Evolutionary conservation across 2,329 filamentous ascomycete genomes (phyloP), one percentile per base, ranked within the genome.

Genomic region (Fonsecaea multimorphosa): DNA sequence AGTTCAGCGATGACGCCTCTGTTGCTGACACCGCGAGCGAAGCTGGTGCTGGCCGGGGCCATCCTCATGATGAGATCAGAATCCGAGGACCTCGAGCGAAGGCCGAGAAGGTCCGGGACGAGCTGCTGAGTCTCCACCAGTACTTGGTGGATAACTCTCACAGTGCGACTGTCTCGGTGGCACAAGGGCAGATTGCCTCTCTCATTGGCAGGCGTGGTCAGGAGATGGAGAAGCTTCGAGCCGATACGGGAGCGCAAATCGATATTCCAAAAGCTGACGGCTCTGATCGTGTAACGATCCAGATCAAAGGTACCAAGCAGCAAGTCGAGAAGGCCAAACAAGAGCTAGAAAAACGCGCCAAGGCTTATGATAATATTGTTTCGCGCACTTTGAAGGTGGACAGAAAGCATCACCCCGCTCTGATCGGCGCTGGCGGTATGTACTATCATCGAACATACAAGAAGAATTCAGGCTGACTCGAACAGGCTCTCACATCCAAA

Each of bases 291-390:
- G 92, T 95, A 14, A 91, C 97, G 73, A 94, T 99, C 74, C 89
- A 88, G 76, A 87, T 99, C 78, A 96, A 93, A 85, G 95, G 95
- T 61, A 96, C 92, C 27, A 95, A 96, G 82, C 84, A 91, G 71
- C 90, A 95, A 76, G 95, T 99, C 58, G 89, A 93, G 56, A 91
- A 93, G 72, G 94, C 95, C 3, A 95, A 95, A 86, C 95, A 95
- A 81, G 81, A 95, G 57, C 85, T 99, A 27, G 88, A 94, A 77
- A 91, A 95, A 80, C 93, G 93, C 80, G 90, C 91, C 61, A 89
- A 89, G 67, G 84, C 93, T 22, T 97, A 97, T 72, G 93, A 98
- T 73, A 89, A 95, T 70, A 97, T 92, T n/a, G 85, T 97, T 58
- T 87, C 89, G 16, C 89, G 90, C 80, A 92, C 88, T 12, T 83